Percentiles rank a stretch among this genome's conserved stretches.
Conservation (phyloP, 1,139 yeast genomes). For the Candida glucosophila region DNA sequence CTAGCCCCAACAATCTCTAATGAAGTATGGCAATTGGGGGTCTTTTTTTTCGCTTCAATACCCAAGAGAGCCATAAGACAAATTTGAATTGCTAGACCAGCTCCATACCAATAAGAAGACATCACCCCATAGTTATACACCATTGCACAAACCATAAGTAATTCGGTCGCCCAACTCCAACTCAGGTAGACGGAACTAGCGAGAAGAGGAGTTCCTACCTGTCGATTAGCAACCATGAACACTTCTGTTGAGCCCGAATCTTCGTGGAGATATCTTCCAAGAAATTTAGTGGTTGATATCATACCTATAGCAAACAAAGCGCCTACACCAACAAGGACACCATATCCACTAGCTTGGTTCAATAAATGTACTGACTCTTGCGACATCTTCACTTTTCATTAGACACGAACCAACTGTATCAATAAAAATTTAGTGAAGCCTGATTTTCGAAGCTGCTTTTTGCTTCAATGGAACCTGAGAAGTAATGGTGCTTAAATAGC, state of each 20-base stretch:
- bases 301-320: slow-evolving; percentile 22
- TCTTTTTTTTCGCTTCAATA: slow-evolving; percentile 21
- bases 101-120: slow-evolving; percentile 18
- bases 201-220: slow-evolving; percentile 17
- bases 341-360: slow-evolving; percentile 20
- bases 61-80: slow-evolving; percentile 20
- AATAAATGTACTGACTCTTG: slow-evolving; percentile 12
- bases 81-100: slow-evolving; percentile 22
- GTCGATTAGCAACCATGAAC: slow-evolving; percentile 21
- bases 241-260: slow-evolving; percentile 21
- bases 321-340: slow-evolving; percentile 22
- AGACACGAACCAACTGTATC: no score
- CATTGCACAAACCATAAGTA: slow-evolving; percentile 18
- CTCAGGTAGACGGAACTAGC: slow-evolving; percentile 20
- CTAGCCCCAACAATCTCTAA: slow-evolving; percentile 22
- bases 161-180: slow-evolving; percentile 27
- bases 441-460: no score
- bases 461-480: no score
- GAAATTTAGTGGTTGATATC: slow-evolving; percentile 16
- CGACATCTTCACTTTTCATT: no score
- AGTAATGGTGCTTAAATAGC: no score
- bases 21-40: slow-evolving; percentile 21
- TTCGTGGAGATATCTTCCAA: slow-evolving; percentile 18
- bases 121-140: slow-evolving; percentile 21
- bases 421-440: no score